Evolutionary conservation across 345 rosid genomes (phyloP).

Genomic region (Pistacia atlantica): DNA sequence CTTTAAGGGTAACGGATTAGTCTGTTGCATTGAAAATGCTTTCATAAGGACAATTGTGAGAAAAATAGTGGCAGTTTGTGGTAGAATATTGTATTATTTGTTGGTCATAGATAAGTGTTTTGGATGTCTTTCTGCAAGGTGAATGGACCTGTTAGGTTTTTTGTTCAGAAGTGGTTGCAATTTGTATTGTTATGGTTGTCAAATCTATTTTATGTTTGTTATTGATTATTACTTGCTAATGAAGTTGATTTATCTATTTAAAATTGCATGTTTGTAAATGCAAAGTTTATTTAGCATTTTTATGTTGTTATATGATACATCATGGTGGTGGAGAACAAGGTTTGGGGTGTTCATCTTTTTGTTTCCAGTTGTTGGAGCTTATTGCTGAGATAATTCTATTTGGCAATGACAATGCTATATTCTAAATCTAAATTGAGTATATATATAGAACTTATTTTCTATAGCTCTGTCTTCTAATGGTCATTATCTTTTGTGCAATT

Average conservation of each 20-base stretch:
- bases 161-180: background rate
- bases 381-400: background rate
- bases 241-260: background rate
- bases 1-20: background rate
- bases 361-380: background rate
- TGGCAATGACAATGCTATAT: background rate
- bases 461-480: background rate
- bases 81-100: too few relatives aligned
- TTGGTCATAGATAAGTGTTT: too few relatives aligned
- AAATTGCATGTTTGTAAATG: background rate
- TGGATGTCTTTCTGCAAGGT: too few relatives aligned
- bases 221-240: background rate
- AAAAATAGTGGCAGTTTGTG: too few relatives aligned
- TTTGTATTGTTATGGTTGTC: background rate
- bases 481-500: background rate
- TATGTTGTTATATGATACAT: background rate
- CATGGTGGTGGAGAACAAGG: background rate
- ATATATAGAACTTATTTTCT: too few relatives aligned
- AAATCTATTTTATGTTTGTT: background rate
- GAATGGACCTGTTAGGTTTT: too few relatives aligned
- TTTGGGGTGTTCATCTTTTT: background rate
- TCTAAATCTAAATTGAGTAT: background rate
- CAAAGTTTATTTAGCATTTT: background rate
- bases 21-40: background rate
- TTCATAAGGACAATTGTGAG: too few relatives aligned